These are phyloP conservation scores for Globisporangium apiculatum DNA, from an alignment of 352 stramenopile species.

Conservation along the genomic window DNA sequence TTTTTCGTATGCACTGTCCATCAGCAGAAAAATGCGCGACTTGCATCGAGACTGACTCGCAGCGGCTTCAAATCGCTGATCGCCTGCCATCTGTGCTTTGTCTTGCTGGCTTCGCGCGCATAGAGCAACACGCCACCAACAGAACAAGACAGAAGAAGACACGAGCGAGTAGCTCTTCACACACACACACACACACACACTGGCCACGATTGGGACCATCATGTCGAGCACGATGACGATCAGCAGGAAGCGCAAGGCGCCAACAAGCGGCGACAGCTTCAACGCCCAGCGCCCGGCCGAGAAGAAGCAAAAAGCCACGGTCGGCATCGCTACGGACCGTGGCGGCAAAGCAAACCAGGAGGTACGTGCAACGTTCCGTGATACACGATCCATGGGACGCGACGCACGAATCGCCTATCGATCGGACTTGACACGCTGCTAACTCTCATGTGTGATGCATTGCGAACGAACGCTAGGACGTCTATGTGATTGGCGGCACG, in stretches of 20 bases:
- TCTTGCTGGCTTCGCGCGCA: no score
- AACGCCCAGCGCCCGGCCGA: conserved; percentile 9
- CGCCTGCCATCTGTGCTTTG: no score
- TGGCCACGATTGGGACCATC: neutral
- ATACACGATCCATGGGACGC: neutral
- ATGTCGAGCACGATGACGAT: neutral
- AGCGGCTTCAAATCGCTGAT: no score
- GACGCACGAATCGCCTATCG: neutral
- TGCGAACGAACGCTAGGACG: conserved; percentile 32
- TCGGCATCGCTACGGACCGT: conserved; percentile 63
- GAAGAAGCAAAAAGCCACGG: conserved; percentile 38
- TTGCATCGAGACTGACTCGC: no score
- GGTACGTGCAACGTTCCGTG: conserved; percentile 20
- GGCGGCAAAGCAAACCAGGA: conserved; percentile 72
- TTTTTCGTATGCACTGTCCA: no score
- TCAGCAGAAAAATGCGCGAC: no score
- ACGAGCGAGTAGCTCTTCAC: neutral
- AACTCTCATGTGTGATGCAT: neutral
- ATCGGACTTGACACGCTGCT: neutral
- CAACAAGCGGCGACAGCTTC: conserved; percentile 13
- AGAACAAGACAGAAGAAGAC: neutral
- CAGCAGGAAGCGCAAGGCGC: conserved; percentile 32
- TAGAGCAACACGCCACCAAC: neutral
- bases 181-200: neutral
- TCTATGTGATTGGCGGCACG: conserved; percentile 75